Evolutionary conservation across 768 basidiomycete genomes (phyloP), one percentile per base, ranked within the genome.

Genomic region (Phlegmacium glaucopus): DNA sequence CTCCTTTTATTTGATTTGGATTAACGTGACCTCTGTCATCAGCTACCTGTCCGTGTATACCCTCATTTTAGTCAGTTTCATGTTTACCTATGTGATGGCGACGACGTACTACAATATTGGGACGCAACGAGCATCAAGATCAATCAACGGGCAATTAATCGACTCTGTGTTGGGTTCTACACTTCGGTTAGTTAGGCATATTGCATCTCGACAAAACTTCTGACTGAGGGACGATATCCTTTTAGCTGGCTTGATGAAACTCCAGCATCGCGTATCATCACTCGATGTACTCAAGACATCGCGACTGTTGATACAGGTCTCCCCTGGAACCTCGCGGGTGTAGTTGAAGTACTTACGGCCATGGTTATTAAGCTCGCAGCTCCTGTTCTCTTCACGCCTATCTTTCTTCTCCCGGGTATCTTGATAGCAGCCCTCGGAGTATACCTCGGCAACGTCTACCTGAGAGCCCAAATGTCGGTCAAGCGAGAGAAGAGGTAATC

Each of bases 201-300:
- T 16, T 18, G 9, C 2, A 16, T n/a, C n/a, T n/a, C n/a, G n/a
- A n/a, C n/a, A n/a, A n/a, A n/a, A 30, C 5, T 28, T 22, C n/a
- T 15, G 11, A 26, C 26, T 39, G n/a, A 49, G 9, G 10, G n/a
- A n/a, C n/a, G 25, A 7, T 4, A 7, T 17, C 25, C 27, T 9
- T 18, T 16, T 16, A 78, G 83, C 60, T 84, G 68, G 69, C 69
- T 77, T 26, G 71, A 72, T 51, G 64, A 69, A 28, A 77, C 75
- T 1, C 72, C 75, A 9, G 62, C 65, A 2, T 68, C 72, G 17
- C 77, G 85, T 4, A 77, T 89, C 42, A 78, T 86, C 35, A 68
- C 82, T 25, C 74, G 85, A 42, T 80, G 79, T 59, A 87, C 85
- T 1, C 78, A 83, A 45, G 85, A 87, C 57, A 83, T 86, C 16